Evolutionary conservation across 441 rosid species (phyloP).

Genomic region (Brassica balearica): DNA sequence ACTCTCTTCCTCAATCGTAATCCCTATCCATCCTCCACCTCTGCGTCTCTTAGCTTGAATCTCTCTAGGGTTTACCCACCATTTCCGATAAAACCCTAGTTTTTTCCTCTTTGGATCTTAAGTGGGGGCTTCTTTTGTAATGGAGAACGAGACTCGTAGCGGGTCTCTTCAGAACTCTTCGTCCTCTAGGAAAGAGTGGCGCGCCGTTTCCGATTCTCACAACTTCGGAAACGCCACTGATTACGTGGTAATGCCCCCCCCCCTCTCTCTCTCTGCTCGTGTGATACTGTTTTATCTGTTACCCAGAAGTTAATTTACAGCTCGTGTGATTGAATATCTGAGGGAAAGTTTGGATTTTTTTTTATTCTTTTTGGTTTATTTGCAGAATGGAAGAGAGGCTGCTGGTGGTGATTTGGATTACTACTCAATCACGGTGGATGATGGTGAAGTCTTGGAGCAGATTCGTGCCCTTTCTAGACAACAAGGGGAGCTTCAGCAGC

Average conservation of each 20-base stretch:
- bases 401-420: conserved; percentile 42
- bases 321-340: not conserved
- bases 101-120: conserved; percentile 37
- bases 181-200: conserved; percentile 86
- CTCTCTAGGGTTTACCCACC: conserved; percentile 17
- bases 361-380: conserved; percentile 40
- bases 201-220: conserved; percentile 87
- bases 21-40: not conserved
- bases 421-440: conserved; percentile 50
- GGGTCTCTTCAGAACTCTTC: conserved; percentile 70
- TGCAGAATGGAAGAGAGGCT: conserved; percentile 81
- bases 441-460: conserved; percentile 69
- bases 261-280: not conserved
- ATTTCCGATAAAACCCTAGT: conserved; percentile 43
- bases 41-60: no score
- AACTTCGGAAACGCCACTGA: conserved; percentile 58
- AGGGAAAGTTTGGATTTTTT: not conserved
- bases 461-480: conserved; percentile 63
- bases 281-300: conserved; percentile 23
- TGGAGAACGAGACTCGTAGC: conserved; percentile 85
- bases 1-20: not conserved
- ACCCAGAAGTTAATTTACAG: not conserved
- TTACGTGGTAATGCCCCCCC: conserved; percentile 54
- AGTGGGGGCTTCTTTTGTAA: conserved; percentile 41
- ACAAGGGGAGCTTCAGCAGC: conserved; percentile 77